Evolutionary conservation across 2,329 filamentous ascomycete genomes (phyloP), one percentile per base, ranked within the genome.

Genomic region (Pyrenophora teres): DNA sequence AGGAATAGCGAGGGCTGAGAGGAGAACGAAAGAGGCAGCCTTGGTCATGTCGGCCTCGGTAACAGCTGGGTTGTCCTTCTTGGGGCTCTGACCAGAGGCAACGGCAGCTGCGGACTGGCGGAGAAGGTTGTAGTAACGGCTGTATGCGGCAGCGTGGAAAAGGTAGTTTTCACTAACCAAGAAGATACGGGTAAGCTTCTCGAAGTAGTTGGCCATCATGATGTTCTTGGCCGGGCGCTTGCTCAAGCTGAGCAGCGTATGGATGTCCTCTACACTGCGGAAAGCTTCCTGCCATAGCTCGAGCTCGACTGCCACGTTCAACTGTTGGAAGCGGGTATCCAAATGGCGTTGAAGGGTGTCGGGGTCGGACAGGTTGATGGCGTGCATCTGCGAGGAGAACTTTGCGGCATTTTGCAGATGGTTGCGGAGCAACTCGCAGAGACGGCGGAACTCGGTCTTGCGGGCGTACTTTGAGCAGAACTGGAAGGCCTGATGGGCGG

Each of bases 131-230:
- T 96, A 97, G 81, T 97, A 97, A 68, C 93, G 85, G 65, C 92
- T 95, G 91, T 92, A 99, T 57, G 94, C 92, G 47, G 94, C 94
- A 64, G 94, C 94, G 73, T 99, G 94, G 87, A 99, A 99, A 39
- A 99, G 87, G 75, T 97, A 97, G 82, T 99, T 99, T 80, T 97
- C 94, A 76, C 93, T 96, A 63, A 97, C 94, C 58, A 99, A 85
- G 83, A 99, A 99, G 75, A 99, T 99, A 60, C 92, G 87, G 35
- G 94, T 97, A 52, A 99, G 87, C 81, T 97, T 97, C 83, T 99
- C 94, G 78, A 97, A 99, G 83, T 99, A 99, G 81, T 97, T 99
- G 78, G 94, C 94, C 94, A 99, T 99, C 94, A 99, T 97, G 73
- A 97, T 83, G 75, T 97, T 97, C 87, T 97, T 97, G 47, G 94